Percentiles rank a stretch among this genome's conserved stretches.
These are phyloP conservation scores for Mycena chlorophos DNA, from an alignment of 768 basidiomycete genomes.

Conservation along the genomic window DNA sequence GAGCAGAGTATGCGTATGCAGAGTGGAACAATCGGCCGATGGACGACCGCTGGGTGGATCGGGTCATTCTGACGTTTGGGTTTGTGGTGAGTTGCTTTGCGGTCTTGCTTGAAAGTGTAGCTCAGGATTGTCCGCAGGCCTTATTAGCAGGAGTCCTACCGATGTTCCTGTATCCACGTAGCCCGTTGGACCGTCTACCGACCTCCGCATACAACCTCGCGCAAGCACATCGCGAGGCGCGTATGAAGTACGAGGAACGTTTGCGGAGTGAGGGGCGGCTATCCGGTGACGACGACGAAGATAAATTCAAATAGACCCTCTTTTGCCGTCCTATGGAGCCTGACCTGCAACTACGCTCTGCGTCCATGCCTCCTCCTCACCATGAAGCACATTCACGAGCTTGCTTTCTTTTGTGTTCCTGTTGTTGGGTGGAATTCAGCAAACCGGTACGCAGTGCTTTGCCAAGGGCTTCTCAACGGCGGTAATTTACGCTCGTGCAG, in stretches of 20 bases:
- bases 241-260: slow-evolving; percentile 12
- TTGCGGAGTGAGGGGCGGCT: slow-evolving; percentile 5
- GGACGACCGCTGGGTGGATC: slow-evolving; percentile 14
- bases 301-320: too few species aligned
- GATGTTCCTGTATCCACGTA: slow-evolving; percentile 13
- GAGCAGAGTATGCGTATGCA: slow-evolving; percentile 15
- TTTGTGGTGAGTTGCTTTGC: slow-evolving; percentile 5
- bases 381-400: too few species aligned
- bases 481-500: too few species aligned
- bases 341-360: too few species aligned
- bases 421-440: too few species aligned
- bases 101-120: not conserved
- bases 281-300: not conserved
- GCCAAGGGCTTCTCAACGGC: too few species aligned
- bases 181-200: slow-evolving; percentile 4
- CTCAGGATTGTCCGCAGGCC: slow-evolving; percentile 2
- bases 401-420: too few species aligned
- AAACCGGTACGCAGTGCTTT: too few species aligned
- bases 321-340: too few species aligned
- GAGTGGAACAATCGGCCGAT: slow-evolving; percentile 8
- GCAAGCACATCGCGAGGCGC: slow-evolving; percentile 15
- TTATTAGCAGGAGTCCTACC: slow-evolving; percentile 11
- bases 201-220: slow-evolving; percentile 12
- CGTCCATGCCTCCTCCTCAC: too few species aligned
- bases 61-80: slow-evolving; percentile 20